These are phyloP conservation scores for Pythium biforme DNA, from an alignment of 352 stramenopile genomes.

Conservation along the genomic window DNA sequence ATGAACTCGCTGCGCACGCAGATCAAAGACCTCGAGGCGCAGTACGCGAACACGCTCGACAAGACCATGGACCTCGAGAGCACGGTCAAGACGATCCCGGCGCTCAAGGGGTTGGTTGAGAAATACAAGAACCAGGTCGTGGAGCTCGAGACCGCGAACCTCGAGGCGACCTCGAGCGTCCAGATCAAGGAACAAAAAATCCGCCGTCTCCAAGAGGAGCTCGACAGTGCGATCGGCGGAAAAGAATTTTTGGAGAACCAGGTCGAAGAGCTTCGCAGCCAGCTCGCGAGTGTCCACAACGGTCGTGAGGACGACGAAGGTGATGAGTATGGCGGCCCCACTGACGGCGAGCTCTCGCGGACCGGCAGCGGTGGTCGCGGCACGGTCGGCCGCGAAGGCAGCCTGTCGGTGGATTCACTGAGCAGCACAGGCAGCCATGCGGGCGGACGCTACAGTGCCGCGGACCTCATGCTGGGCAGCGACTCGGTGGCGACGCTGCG, in stretches of 20 bases:
- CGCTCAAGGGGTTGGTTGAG: slow-evolving; percentile 73
- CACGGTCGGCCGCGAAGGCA: slow-evolving; percentile 4
- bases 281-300: slow-evolving; percentile 58
- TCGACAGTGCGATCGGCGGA: slow-evolving; percentile 73
- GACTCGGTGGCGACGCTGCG: slow-evolving; percentile 57
- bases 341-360: slow-evolving; percentile 1
- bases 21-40: slow-evolving; percentile 73
- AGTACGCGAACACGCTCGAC: slow-evolving; percentile 81
- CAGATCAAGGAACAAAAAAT: slow-evolving; percentile 85
- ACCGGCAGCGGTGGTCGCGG: slow-evolving; percentile 9
- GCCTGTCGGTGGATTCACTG: slow-evolving; percentile 12
- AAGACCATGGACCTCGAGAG: slow-evolving; percentile 85
- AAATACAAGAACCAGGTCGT: slow-evolving; percentile 90
- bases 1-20: slow-evolving; percentile 78
- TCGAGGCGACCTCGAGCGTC: slow-evolving; percentile 72
- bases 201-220: slow-evolving; percentile 77
- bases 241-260: slow-evolving; percentile 88
- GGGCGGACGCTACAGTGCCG: slow-evolving; percentile 46
- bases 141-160: slow-evolving; percentile 78
- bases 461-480: slow-evolving; percentile 54
- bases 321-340: slow-evolving; percentile 9
- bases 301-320: slow-evolving; percentile 36
- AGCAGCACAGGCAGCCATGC: slow-evolving; percentile 28
- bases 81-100: slow-evolving; percentile 85
- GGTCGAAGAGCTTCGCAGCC: slow-evolving; percentile 71